phyloP scores from a whole-genome alignment of 352 stramenopile genomes.

The Discostella stelligera region DNA sequence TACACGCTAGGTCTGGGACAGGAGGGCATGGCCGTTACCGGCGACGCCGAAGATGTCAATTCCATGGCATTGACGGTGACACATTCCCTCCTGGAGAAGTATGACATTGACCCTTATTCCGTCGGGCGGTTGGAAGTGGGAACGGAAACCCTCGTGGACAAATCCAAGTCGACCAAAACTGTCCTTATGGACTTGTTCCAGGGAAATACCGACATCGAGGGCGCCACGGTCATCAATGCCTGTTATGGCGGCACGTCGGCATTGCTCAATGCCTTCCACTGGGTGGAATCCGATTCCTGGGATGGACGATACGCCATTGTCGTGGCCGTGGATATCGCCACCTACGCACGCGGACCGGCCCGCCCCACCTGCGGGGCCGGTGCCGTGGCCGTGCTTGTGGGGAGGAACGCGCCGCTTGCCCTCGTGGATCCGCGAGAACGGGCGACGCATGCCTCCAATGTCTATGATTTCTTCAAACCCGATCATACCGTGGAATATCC shows the following conservation, averaged over 20 bases:
- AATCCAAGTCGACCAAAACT: constrained; percentile 90
- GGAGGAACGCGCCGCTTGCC: constrained; percentile 91
- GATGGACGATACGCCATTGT: constrained; percentile 92
- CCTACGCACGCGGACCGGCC: constrained; percentile 91
- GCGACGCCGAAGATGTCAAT: constrained; percentile 90
- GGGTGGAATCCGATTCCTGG: constrained; percentile 93
- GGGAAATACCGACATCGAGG: constrained; percentile 86
- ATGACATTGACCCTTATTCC: constrained; percentile 84
- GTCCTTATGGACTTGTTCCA: constrained; percentile 88
- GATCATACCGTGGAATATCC: constrained; percentile 91
- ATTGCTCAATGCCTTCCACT: constrained; percentile 95
- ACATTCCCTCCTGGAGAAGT: constrained; percentile 80
- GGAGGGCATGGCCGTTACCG: constrained; percentile 84
- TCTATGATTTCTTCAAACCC: constrained; percentile 99
- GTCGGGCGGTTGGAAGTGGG: constrained; percentile 95
- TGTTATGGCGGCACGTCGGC: constrained; percentile 97
- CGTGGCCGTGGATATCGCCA: constrained; percentile 93
- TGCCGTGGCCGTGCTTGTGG: constrained; percentile 94
- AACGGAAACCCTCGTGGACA: constrained; percentile 95
- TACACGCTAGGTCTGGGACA: constrained; percentile 88
- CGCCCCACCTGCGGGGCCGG: constrained; percentile 84
- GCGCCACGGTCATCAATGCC: constrained; percentile 94
- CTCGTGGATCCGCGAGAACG: constrained; percentile 87
- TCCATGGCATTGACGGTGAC: constrained; percentile 85
- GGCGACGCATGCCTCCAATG: constrained; percentile 89